Base-by-base conservation (phyloP, 495 filamentous ascomycete species). In the Aspergillus nidulans region DNA sequence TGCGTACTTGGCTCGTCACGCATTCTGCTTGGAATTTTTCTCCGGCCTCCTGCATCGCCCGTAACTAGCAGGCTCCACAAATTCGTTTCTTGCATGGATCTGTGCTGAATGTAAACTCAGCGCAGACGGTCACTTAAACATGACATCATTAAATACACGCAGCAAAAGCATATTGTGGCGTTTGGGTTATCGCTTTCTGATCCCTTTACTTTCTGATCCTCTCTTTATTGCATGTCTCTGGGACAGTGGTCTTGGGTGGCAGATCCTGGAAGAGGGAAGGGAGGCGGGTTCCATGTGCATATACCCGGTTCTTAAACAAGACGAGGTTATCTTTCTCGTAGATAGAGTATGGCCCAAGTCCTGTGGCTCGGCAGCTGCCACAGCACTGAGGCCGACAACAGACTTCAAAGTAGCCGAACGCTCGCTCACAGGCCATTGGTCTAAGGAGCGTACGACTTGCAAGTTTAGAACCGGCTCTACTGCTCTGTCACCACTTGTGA, bases 121-220 rank as follows among this genome's bases (percentile, higher is more conserved):
- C 15, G 30, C 30, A 34, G 4, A 34, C 15, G 30, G 30, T 13
- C 9, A 13, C 15, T 28, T 39, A 13, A 39, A 39, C 36, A 38
- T 36, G 47, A 12, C 21, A 32, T 38, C 32, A 16, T 24, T 16
- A 49, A 12, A 38, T 32, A 49, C 39, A 38, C 20, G 21, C 32
- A 49, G 19, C 46, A 49, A 34, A 34, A 38, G 46, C 46, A 49
- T 49, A 38, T 9, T 36, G 36, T 28, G 46, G 46, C 46, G 46
- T 49, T 49, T 36, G 28, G 19, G 30, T 47, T 47, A 32, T 25
- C 18, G 19, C 10, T 12, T 26, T 45, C n/a, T n/a, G n/a, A n/a
- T n/a, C n/a, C n/a, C n/a, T 23, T 30, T 4, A 13, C 24, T 30
- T 26, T n/a, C n/a, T 9, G 30, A 13, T 34, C n/a, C n/a, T n/a